These are phyloP conservation scores for Cladosporium sp. DNA, from an alignment of 2,329 filamentous ascomycete species.

Conservation along the genomic window DNA sequence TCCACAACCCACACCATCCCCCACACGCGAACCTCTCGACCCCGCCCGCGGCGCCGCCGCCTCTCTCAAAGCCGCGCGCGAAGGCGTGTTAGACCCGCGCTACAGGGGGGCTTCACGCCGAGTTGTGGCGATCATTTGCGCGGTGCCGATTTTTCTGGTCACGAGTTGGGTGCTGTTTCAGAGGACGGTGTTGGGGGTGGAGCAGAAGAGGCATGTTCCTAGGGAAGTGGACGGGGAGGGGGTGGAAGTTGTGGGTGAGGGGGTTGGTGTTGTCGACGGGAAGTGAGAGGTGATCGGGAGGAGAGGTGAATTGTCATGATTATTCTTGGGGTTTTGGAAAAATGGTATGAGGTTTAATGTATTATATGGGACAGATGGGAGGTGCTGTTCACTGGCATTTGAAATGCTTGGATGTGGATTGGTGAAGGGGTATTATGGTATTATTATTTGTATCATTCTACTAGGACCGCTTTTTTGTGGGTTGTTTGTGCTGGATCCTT, in stretches of 20 bases:
- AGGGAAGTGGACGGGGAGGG: constrained; percentile 1
- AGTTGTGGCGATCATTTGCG: constrained; percentile 23
- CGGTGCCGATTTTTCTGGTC: constrained; percentile 25
- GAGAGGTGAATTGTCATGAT: too few relatives aligned
- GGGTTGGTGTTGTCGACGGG: constrained; percentile 7
- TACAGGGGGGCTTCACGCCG: constrained; percentile 23
- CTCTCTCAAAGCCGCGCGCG: constrained; percentile 18
- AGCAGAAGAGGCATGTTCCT: constrained; percentile 20
- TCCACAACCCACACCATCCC: neutral
- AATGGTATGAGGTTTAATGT: too few relatives aligned
- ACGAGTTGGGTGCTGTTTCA: constrained; percentile 26
- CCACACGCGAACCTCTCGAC: constrained; percentile 16
- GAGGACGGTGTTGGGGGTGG: constrained; percentile 26
- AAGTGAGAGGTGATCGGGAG: neutral
- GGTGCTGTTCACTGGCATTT: too few relatives aligned
- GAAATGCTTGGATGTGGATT: too few relatives aligned
- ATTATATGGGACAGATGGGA: too few relatives aligned
- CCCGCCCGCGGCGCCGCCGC: constrained; percentile 22
- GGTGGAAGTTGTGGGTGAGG: neutral
- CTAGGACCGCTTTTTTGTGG: neutral
- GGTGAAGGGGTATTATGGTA: neutral
- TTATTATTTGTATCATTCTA: neutral
- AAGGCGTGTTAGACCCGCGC: constrained; percentile 24
- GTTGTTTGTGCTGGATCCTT: neutral
- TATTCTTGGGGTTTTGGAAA: too few relatives aligned